A percentile compares a stretch with the other conserved stretches of the same genome.
Evolutionary conservation across 257 asterid species (phyloP).

Genomic region (Solanum bukasovii): DNA sequence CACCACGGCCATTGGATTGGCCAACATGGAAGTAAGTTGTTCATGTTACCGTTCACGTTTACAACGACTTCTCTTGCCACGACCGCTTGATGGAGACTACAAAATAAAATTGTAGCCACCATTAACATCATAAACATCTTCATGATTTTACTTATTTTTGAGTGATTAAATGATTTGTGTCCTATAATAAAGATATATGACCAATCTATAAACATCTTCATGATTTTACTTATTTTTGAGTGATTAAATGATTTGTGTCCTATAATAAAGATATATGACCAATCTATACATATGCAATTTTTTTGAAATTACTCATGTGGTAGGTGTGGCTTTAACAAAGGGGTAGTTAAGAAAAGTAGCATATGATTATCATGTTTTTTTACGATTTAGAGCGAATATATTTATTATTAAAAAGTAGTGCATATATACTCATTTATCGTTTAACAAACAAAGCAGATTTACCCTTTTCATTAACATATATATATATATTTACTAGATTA

Average conservation of each 20-base stretch:
- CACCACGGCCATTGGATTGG: neutral
- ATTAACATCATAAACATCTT: neutral
- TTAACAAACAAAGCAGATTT: rapidly evolving
- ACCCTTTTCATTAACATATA: neutral
- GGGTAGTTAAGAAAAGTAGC: neutral
- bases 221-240: neutral
- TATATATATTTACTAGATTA: neutral
- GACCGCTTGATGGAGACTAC: neutral
- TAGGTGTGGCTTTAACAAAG: neutral
- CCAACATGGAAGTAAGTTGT: neutral
- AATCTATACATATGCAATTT: neutral
- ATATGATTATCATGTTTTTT: no score
- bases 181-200: neutral
- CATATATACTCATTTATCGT: no score
- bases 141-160: neutral
- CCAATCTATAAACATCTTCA: neutral
- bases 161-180: neutral
- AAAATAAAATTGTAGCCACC: neutral
- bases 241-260: neutral
- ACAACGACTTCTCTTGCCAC: neutral
- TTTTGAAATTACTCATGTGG: neutral
- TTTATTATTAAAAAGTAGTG: neutral
- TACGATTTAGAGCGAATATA: no score
- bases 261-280: neutral
- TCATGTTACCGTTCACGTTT: neutral